Conservation (phyloP, 2,329 filamentous ascomycete genomes). For the Aspergillus nomiae region DNA sequence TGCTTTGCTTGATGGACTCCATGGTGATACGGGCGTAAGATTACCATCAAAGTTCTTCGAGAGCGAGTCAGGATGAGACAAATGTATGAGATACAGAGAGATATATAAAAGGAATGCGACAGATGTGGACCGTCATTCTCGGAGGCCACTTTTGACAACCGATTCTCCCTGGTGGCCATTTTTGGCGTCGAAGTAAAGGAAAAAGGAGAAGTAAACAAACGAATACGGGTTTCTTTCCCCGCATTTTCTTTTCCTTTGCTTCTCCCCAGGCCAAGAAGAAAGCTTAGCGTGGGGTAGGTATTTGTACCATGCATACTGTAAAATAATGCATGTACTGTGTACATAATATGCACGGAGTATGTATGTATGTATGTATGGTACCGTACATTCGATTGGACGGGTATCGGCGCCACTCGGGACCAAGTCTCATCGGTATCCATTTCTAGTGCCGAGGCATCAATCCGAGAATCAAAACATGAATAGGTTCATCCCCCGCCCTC, state of each 20-base stretch:
- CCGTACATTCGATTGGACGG: neutral
- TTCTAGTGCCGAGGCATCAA: constrained; percentile 5
- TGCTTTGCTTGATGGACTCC: constrained; percentile 21
- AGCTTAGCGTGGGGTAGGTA: constrained; percentile 4
- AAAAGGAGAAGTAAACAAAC: neutral
- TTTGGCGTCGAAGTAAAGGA: neutral
- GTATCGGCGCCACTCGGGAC: neutral
- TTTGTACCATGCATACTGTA: neutral
- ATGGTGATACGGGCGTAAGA: constrained; percentile 10
- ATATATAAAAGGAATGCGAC: neutral
- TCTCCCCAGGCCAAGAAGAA: constrained; percentile 9
- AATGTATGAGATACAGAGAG: neutral
- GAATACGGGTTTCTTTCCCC: constrained; percentile 5
- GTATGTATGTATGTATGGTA: neutral
- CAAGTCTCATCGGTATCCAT: neutral
- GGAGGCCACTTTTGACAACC: constrained; percentile 6
- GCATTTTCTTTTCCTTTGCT: neutral
- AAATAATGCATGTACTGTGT: neutral
- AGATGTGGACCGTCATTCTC: neutral
- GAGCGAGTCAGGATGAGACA: neutral
- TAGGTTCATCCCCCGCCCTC: neutral
- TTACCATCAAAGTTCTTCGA: neutral
- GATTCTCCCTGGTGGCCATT: neutral
- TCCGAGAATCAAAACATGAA: neutral
- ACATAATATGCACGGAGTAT: neutral